Conservation (phyloP, 2,329 filamentous ascomycete species). For the Scedosporium minutisporum region DNA sequence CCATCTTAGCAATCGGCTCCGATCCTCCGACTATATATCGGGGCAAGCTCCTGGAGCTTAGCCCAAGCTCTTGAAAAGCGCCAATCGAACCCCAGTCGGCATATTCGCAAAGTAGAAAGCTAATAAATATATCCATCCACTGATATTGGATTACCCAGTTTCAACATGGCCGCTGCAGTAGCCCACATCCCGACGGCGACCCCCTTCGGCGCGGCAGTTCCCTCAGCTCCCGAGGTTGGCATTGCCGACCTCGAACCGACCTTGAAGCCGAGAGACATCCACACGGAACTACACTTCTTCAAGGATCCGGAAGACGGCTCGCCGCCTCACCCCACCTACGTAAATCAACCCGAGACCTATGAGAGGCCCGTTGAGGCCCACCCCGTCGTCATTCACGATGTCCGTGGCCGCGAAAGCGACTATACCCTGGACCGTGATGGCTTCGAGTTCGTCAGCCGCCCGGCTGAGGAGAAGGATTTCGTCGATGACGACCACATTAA, state of each 20-base stretch:
- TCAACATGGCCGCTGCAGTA: slow-evolving; percentile 16
- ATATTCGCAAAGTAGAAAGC: not conserved
- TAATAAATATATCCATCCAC: not conserved
- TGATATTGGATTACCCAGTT: not conserved
- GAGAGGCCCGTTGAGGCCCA: slow-evolving; percentile 18
- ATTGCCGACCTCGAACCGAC: not conserved
- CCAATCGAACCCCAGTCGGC: too few species aligned
- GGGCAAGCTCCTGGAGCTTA: not conserved
- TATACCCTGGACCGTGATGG: slow-evolving; percentile 28
- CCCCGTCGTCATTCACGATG: slow-evolving; percentile 22
- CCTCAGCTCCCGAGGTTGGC: not conserved
- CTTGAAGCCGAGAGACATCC: slow-evolving; percentile 18
- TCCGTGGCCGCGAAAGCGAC: slow-evolving; percentile 24
- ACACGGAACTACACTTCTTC: slow-evolving; percentile 26
- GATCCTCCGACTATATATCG: not conserved
- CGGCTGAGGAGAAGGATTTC: slow-evolving; percentile 26
- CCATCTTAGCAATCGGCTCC: not conserved
- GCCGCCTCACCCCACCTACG: slow-evolving; percentile 24
- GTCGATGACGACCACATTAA: slow-evolving; percentile 52
- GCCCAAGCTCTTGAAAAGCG: too few species aligned
- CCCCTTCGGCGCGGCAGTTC: not conserved
- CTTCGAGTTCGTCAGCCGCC: slow-evolving; percentile 23
- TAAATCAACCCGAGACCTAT: slow-evolving; percentile 24
- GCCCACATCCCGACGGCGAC: slow-evolving; percentile 10
- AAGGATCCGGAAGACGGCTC: slow-evolving; percentile 31